Percentiles rank a stretch among this genome's conserved stretches.
Conservation (phyloP, 208 protist genomes). For the Angomonas deanei region DNA sequence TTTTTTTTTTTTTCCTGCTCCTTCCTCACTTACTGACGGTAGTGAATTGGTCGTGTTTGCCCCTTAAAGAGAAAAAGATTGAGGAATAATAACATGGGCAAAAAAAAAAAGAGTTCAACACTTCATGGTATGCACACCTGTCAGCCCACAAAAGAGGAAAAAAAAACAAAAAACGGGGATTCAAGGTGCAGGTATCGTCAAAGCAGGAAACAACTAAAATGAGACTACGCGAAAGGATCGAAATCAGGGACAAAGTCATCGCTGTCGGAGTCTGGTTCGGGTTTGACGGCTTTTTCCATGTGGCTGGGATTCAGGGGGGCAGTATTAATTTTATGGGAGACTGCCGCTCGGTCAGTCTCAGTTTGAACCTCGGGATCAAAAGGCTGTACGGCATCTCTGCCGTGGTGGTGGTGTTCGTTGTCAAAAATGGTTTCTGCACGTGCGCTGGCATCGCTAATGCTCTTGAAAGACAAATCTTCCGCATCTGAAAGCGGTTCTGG, state of each 20-base stretch:
- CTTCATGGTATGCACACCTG: not conserved
- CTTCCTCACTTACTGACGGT: no score
- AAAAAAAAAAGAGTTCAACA: conserved; percentile 7
- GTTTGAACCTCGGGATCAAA: no score
- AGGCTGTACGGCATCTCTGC: no score
- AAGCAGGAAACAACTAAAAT: not conserved
- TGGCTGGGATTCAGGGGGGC: not conserved
- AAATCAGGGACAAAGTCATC: conserved; percentile 42
- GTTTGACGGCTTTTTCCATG: not conserved
- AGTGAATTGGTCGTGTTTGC: no score
- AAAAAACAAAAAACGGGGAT: conserved; percentile 8
- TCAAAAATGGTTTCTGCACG: no score
- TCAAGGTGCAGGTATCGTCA: not conserved
- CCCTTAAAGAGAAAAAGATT: conserved; percentile 4
- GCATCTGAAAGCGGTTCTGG: no score
- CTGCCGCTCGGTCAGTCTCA: no score
- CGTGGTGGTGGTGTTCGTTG: no score
- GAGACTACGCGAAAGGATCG: conserved; percentile 36
- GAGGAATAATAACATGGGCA: not conserved
- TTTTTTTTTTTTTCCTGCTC: not conserved
- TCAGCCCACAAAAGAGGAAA: conserved; percentile 2
- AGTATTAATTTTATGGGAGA: no score
- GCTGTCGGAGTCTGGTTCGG: not conserved
- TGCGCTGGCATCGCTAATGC: not conserved
- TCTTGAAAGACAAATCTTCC: not conserved